Evolutionary conservation across 192 early-diverging fungal genomes (phyloP), one percentile per base, ranked within the genome.

Genomic region (Podochytrium sp.): DNA sequence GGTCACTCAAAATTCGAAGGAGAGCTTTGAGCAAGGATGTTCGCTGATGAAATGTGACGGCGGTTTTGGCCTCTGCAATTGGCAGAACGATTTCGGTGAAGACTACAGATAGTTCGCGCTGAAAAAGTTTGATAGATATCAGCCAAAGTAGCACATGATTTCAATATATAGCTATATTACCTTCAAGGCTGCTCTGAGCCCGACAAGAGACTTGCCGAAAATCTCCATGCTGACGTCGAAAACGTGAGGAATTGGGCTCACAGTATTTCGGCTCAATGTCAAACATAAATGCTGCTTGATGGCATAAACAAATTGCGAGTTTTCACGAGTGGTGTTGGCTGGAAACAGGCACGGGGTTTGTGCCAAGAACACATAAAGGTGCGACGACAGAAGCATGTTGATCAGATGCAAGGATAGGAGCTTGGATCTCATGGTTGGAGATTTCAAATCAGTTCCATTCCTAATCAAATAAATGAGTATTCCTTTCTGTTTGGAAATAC

Each of bases 71-170:
- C 78, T 96, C 95, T 50, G 95, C 77, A 65, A 96, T 86, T 4
- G 93, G 94, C n/a, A 98, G 82, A 29, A 96, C 80, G 40, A 98
- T 93, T 71, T 95, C 95, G 35, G 92, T 91, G 77, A 98, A 91
- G 37, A 98, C 84, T 2, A 96, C 92, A 56, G 93, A 92, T 27
- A 94, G 85, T 71, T 98, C 96, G 82, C 89, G 91, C 84, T 92
- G 78, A 55, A 55, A 55, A 20, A 55, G 23, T 0, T n/a, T n/a
- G n/a, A n/a, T n/a, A n/a, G n/a, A n/a, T n/a, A n/a, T n/a, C n/a
- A n/a, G n/a, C n/a, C n/a, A n/a, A n/a, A n/a, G n/a, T n/a, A n/a
- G n/a, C n/a, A n/a, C n/a, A n/a, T n/a, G n/a, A n/a, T n/a, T n/a
- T n/a, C n/a, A n/a, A n/a, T n/a, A n/a, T n/a, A n/a, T n/a, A n/a